phyloP scores from a whole-genome alignment of 208 protist genomes.

The Acanthamoeba rhysodes region DNA sequence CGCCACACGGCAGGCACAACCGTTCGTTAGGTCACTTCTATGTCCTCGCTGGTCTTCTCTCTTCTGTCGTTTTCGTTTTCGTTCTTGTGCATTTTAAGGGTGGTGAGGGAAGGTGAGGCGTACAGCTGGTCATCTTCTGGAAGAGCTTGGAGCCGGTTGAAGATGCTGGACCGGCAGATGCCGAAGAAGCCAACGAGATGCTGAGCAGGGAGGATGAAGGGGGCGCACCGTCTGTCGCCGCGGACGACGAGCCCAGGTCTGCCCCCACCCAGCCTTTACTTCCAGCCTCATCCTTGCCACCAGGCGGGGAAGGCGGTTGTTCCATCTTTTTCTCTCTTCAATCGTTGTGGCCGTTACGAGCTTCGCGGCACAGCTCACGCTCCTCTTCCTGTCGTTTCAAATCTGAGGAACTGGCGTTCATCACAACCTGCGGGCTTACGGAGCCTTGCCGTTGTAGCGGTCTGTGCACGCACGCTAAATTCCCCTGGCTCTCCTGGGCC shows the following conservation, averaged over 20 bases:
- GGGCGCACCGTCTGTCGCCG: neutral
- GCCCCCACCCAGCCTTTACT: neutral
- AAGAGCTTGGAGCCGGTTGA: conserved; percentile 22
- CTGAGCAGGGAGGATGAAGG: neutral
- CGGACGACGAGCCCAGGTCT: neutral
- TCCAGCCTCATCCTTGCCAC: neutral
- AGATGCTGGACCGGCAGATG: neutral
- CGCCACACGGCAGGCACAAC: neutral
- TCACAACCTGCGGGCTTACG: neutral
- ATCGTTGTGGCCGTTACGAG: neutral
- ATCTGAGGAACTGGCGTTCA: neutral
- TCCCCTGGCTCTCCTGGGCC: conserved; percentile 6
- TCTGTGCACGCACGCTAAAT: neutral
- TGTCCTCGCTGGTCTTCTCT: neutral
- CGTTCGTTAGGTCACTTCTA: neutral
- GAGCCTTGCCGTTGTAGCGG: neutral
- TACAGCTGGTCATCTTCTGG: conserved; percentile 68
- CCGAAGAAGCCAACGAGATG: neutral
- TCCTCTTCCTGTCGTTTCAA: neutral
- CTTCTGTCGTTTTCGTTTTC: neutral
- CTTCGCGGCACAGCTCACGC: neutral
- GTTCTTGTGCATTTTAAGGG: neutral
- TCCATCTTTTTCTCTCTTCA: neutral
- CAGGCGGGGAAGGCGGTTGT: neutral
- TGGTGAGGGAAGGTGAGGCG: neutral